phyloP scores from a whole-genome alignment of 208 protist species.

The Novymonas esmeraldas region DNA sequence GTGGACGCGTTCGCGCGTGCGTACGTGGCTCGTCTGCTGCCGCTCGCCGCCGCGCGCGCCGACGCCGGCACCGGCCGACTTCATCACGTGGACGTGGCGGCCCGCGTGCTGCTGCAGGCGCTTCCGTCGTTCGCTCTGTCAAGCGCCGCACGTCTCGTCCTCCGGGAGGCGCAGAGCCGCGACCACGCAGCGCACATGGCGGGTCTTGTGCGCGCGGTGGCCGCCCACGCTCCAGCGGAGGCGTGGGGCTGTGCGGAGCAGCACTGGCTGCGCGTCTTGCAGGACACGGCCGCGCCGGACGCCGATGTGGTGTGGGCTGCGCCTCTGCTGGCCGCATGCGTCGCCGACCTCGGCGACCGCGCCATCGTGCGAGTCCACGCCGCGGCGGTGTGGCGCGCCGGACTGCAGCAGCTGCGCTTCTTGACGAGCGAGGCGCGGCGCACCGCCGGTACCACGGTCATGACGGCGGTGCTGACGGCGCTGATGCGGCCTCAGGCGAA shows the following conservation, averaged over 20 bases:
- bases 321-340: conserved; percentile 42
- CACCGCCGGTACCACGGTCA: conserved; percentile 6
- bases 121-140: conserved; percentile 22
- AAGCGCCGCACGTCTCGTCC: conserved; percentile 10
- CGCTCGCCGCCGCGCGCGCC: conserved; percentile 24
- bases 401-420: conserved; percentile 23
- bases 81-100: background rate
- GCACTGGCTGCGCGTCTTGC: conserved; percentile 43
- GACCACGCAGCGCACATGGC: conserved; percentile 35
- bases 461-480: conserved; percentile 12
- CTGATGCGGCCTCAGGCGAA: conserved; percentile 14
- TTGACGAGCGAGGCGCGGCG: conserved; percentile 24
- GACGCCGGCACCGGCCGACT: conserved; percentile 1
- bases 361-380: conserved; percentile 4
- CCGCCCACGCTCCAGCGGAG: conserved; percentile 32
- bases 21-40: conserved; percentile 12
- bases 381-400: conserved; percentile 4
- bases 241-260: conserved; percentile 40
- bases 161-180: conserved; percentile 21
- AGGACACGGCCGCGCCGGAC: conserved; percentile 17
- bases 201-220: conserved; percentile 39
- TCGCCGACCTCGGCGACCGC: conserved; percentile 37
- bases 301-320: conserved; percentile 44
- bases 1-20: conserved; percentile 16
- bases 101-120: conserved; percentile 13